phyloP scores from a whole-genome alignment of 2,329 filamentous ascomycete genomes.

The Colletotrichum truncatum region DNA sequence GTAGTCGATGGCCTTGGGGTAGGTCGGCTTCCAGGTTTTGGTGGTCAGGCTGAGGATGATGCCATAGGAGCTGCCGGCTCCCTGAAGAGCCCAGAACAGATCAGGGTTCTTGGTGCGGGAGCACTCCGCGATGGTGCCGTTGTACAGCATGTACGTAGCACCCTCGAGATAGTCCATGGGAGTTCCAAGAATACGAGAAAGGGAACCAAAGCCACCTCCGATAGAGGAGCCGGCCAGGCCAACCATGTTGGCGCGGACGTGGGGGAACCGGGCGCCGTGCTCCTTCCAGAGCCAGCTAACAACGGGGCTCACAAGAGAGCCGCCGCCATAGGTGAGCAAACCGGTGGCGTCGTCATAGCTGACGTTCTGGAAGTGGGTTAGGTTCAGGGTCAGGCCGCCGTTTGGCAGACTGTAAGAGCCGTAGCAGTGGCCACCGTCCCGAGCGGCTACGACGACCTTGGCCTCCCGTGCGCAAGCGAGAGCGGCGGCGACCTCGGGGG shows the following conservation, averaged over 20 bases:
- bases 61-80: constrained; percentile 28
- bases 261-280: constrained; percentile 29
- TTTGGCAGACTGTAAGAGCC: constrained; percentile 23
- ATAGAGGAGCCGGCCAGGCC: constrained; percentile 26
- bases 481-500: constrained; percentile 23
- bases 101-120: constrained; percentile 28
- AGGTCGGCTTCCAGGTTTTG: constrained; percentile 23
- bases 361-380: constrained; percentile 27
- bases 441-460: constrained; percentile 24
- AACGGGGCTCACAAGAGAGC: constrained; percentile 24
- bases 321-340: constrained; percentile 27
- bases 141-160: constrained; percentile 32
- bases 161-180: constrained; percentile 28
- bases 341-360: constrained; percentile 17
- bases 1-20: constrained; percentile 22
- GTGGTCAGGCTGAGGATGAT: constrained; percentile 27
- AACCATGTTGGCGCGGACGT: constrained; percentile 30
- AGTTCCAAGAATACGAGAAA: constrained; percentile 28
- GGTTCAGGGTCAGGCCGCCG: constrained; percentile 26
- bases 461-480: constrained; percentile 29
- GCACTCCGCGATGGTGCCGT: constrained; percentile 28
- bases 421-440: constrained; percentile 29
- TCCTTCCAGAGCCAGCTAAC: constrained; percentile 28
- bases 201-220: constrained; percentile 29
- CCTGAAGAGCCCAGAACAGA: constrained; percentile 32